Base-by-base conservation (phyloP, 1,284 basidiomycete genomes). In the Melampsora abietis-canadensis region DNA sequence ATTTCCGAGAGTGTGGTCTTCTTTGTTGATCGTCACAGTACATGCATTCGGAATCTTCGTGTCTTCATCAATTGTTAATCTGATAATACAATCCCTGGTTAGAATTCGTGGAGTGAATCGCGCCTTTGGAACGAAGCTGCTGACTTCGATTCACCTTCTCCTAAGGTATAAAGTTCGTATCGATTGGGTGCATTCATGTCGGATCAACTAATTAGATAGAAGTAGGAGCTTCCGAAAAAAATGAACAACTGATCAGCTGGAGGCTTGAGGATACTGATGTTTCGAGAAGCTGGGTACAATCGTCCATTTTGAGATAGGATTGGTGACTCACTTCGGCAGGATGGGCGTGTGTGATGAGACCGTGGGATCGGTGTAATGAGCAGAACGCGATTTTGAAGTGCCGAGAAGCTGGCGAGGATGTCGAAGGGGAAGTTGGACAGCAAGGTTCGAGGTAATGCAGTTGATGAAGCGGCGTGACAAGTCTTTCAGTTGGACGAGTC, bases 41-140 rank as follows among this genome's bases (percentile, higher is more conserved):
- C 94, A 94, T 0, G 95, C 94, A 80, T 98, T 97, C 0, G 94
- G 93, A 76, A 98, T 92, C 84, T 95, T 96, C 63, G 93, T 94
- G 83, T 98, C 95, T 83, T 98, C 94, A 14, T 88, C 88, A 70
- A 98, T 86, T 80, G 94, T 91, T 76, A 98, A 88, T 64, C 94
- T 94, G 80, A n/a, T 61, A 5, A 54, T 62, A 31, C n/a, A 54
- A 62, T 15, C 10, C 17, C 19, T 19, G 21, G 72, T 37, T 65
- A 69, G 48, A 40, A 65, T 67, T 57, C 65, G 82, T 21, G 62
- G 69, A 8, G 12, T 21, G 46, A 37, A 30, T n/a, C 48, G n/a
- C 65, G 66, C 37, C 66, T 37, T 34, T 30, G 48, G 68, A 78
- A 37, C 27, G 51, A 57, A 60, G 30, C 61, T 37, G 76, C 92